Evolutionary conservation across 2,329 filamentous ascomycete species (phyloP), one percentile per base, ranked within the genome.

Genomic region (Fusarium tupiense): DNA sequence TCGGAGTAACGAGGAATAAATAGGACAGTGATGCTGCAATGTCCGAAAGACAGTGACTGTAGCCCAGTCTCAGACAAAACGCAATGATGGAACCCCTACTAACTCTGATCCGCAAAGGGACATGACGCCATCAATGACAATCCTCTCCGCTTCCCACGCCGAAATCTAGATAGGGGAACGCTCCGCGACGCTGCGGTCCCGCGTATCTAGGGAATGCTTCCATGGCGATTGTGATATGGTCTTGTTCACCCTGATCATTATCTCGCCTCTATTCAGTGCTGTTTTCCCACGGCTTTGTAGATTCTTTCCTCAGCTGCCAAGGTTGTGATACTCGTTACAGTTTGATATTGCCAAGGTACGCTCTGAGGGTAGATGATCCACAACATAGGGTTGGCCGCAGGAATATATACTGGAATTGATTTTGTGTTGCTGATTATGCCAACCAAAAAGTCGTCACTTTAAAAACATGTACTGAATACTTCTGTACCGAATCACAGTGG

Each of bases 121-220:
- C 41, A 67, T 73, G 54, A 71, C 57, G 56, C 54, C 54, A 60
- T 52, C 54, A 57, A 50, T 49, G 60, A 37, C 47, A 44, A 50
- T 47, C 40, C 66, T 61, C 41, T 58, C 37, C 40, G 35, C 24
- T 38, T 52, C 50, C 53, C 38, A 33, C 49, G 29, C 53, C 33
- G 26, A 31, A 37, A 64, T 57, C 49, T 69, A 38, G 43, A 53
- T 57, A 57, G 31, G 65, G 67, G 38, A 67, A 56, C 53, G 67
- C 37, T 43, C 47, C 44, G 40, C 35, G n/a, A 37, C 31, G 33
- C 38, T 66, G 65, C 54, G 64, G 56, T 60, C 57, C 66, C 58
- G 54, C 70, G 61, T 60, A 69, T n/a, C 40, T 44, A 24, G 52
- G 49, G 8, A 35, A 38, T 50, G 37, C 49, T 33, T 49, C 35